Conservation (phyloP, 192 early-diverging fungal genomes). For the Globomyces pollinis-pini region DNA sequence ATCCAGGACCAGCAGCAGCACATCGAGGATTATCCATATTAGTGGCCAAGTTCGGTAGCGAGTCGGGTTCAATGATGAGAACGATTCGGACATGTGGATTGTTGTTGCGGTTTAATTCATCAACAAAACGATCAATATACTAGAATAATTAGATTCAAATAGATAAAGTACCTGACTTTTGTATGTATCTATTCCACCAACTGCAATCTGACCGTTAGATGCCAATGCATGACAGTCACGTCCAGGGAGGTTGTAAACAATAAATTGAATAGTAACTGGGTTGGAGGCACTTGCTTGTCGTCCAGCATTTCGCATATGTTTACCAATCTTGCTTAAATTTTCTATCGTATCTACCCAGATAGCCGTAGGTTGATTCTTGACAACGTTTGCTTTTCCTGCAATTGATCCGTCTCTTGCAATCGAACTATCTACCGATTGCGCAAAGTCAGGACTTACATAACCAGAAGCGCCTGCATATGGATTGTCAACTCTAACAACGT, state of each 20-base stretch:
- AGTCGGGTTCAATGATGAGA: slow-evolving; percentile 36
- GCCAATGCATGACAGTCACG: slow-evolving; percentile 39
- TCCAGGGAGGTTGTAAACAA: slow-evolving; percentile 43
- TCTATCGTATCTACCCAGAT: slow-evolving; percentile 14
- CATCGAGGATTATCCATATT: slow-evolving; percentile 18
- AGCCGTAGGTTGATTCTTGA: background rate
- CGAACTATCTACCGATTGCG: background rate
- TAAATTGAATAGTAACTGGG: slow-evolving; percentile 23
- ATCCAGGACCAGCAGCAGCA: slow-evolving; percentile 17
- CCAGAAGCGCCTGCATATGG: background rate
- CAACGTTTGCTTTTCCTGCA: background rate
- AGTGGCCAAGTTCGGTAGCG: slow-evolving; percentile 38
- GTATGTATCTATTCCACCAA: slow-evolving; percentile 24
- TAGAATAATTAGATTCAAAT: no score
- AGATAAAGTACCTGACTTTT: no score
- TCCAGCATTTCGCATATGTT: slow-evolving; percentile 5
- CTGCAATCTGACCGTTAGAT: slow-evolving; percentile 33
- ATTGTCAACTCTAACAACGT: no score
- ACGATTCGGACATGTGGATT: slow-evolving; percentile 28
- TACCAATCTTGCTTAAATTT: background rate
- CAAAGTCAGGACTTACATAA: background rate
- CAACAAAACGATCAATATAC: slow-evolving; percentile 34
- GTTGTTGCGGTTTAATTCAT: slow-evolving; percentile 14
- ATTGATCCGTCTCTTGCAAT: background rate
- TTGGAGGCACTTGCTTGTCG: background rate